phyloP scores from a whole-genome alignment of 208 protist species.

The Leishmania amazonensis region DNA sequence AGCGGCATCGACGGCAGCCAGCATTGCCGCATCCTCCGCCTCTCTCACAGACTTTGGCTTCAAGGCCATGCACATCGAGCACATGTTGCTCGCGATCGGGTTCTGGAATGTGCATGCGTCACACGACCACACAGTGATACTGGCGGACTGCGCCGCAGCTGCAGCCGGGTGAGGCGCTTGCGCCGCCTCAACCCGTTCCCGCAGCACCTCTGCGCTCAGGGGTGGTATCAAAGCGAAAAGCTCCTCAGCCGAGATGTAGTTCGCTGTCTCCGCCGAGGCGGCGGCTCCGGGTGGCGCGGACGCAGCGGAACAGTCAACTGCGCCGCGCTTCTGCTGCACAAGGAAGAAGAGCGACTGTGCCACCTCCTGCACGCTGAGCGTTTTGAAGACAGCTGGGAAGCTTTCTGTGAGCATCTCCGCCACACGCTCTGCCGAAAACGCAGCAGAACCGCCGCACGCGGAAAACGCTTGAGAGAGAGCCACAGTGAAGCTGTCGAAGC shows the following conservation, averaged over 20 bases:
- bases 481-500: conserved; percentile 41
- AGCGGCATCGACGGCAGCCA: background rate
- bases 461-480: conserved; percentile 26
- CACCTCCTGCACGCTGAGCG: conserved; percentile 35
- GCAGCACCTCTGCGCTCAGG: conserved; percentile 28
- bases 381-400: conserved; percentile 38
- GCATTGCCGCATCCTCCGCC: conserved; percentile 11
- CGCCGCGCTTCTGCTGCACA: conserved; percentile 12
- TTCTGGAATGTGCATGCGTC: conserved; percentile 58
- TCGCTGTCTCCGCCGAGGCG: background rate
- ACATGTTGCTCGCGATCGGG: conserved; percentile 22
- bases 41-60: conserved; percentile 29
- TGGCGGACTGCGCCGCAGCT: background rate
- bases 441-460: background rate
- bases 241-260: conserved; percentile 21
- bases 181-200: conserved; percentile 17
- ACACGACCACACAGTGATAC: conserved; percentile 41
- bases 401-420: conserved; percentile 32
- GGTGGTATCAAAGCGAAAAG: conserved; percentile 25
- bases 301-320: background rate
- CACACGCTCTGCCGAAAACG: conserved; percentile 17
- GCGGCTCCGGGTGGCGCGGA: background rate
- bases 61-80: conserved; percentile 41
- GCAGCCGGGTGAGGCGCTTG: background rate
- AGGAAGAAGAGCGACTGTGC: conserved; percentile 36